Percentiles rank a stretch among this genome's conserved stretches.
Evolutionary conservation across 2,329 filamentous ascomycete species (phyloP).

Genomic region (Xylariaceae sp.): DNA sequence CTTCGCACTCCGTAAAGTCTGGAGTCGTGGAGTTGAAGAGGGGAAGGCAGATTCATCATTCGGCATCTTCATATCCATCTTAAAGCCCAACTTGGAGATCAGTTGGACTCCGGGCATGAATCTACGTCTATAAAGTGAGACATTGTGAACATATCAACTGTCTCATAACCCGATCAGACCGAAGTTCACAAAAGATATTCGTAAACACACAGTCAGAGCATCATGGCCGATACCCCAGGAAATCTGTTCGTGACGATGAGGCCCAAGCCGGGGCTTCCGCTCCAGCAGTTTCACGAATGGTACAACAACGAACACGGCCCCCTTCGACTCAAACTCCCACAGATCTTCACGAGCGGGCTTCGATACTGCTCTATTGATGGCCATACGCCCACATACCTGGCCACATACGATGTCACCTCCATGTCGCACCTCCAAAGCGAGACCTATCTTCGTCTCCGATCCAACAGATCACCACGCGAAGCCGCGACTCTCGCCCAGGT

Average conservation of each 20-base stretch:
- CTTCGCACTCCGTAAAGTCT: too few relatives aligned
- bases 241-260: slow-evolving; percentile 86
- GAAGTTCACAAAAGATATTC: not conserved
- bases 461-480: slow-evolving; percentile 49
- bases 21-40: too few relatives aligned
- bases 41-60: too few relatives aligned
- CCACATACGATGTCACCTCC: slow-evolving; percentile 74
- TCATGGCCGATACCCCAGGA: slow-evolving; percentile 49
- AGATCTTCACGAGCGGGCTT: slow-evolving; percentile 70
- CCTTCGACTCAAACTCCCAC: slow-evolving; percentile 67
- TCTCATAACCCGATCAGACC: not conserved
- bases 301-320: slow-evolving; percentile 93
- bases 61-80: too few relatives aligned
- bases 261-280: slow-evolving; percentile 59
- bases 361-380: slow-evolving; percentile 67
- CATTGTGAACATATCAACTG: not conserved
- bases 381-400: slow-evolving; percentile 63
- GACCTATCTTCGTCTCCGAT: slow-evolving; percentile 62
- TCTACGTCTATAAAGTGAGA: not conserved
- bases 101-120: too few relatives aligned
- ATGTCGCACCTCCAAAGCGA: slow-evolving; percentile 66
- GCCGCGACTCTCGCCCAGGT: slow-evolving; percentile 50
- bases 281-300: slow-evolving; percentile 79
- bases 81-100: too few relatives aligned
- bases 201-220: not conserved